phyloP scores from a whole-genome alignment of 345 rosid species.

The Arabidopsis arenosa region DNA sequence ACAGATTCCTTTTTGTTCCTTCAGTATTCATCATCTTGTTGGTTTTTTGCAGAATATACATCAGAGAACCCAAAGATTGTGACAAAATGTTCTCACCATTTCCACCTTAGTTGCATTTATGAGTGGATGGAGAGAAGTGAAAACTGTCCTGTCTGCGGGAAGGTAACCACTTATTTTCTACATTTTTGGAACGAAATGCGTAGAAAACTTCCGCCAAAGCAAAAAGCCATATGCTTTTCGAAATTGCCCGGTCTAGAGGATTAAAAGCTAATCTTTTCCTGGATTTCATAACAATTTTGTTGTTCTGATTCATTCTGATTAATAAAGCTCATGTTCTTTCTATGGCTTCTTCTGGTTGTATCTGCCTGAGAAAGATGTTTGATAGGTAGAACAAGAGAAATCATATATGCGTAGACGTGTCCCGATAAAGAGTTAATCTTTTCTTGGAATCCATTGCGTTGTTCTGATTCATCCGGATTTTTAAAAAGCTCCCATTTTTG shows the following conservation, averaged over 20 bases:
- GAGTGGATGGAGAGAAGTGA: conserved; percentile 99
- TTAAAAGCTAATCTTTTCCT: neutral
- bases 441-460: neutral
- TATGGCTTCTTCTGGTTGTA: conserved; percentile 24
- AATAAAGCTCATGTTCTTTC: neutral
- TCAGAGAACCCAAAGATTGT: conserved; percentile 90
- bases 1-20: neutral
- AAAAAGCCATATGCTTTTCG: neutral
- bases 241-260: neutral
- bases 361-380: conserved; percentile 19
- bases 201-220: neutral
- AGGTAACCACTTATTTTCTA: conserved; percentile 55
- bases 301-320: neutral
- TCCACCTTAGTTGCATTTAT: conserved; percentile 97
- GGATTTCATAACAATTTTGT: neutral
- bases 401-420: neutral
- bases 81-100: conserved; percentile 93
- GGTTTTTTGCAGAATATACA: conserved; percentile 74
- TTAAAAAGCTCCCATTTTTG: neutral
- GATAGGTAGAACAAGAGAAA: conserved; percentile 19
- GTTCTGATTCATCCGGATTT: neutral
- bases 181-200: conserved; percentile 1
- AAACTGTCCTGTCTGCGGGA: conserved; percentile 95
- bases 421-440: neutral
- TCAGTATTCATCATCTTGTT: conserved; percentile 4